Percentiles rank a stretch among this genome's conserved stretches.
phyloP scores from a whole-genome alignment of 2,329 filamentous ascomycete species.

The Paecilomyces dactylethromorphus region DNA sequence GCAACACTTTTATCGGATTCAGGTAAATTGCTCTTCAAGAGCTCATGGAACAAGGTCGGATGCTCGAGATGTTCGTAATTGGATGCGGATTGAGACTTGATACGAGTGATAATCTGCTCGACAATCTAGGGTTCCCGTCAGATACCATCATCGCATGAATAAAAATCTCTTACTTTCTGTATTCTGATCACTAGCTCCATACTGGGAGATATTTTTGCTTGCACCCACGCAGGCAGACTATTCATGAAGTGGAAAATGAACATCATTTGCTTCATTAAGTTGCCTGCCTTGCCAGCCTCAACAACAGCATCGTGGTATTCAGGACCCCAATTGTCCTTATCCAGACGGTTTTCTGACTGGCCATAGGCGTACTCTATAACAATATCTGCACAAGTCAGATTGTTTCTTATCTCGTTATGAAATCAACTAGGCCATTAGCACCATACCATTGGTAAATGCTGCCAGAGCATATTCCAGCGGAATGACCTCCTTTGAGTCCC shows the following conservation, averaged over 20 bases:
- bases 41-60: slow-evolving; percentile 18
- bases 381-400: slow-evolving; percentile 19
- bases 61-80: slow-evolving; percentile 5
- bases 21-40: slow-evolving; percentile 21
- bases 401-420: too few relatives aligned
- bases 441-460: slow-evolving; percentile 15
- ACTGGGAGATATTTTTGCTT: not conserved
- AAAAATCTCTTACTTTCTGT: not conserved
- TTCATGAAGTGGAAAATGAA: not conserved
- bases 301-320: slow-evolving; percentile 7
- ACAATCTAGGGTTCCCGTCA: not conserved
- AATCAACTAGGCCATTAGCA: slow-evolving; percentile 10
- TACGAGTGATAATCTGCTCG: slow-evolving; percentile 9
- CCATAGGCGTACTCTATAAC: slow-evolving; percentile 23
- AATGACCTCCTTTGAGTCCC: not conserved
- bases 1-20: slow-evolving; percentile 11
- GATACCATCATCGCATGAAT: not conserved
- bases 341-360: slow-evolving; percentile 12
- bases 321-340: slow-evolving; percentile 8
- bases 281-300: slow-evolving; percentile 9
- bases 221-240: not conserved
- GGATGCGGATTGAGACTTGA: slow-evolving; percentile 8
- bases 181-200: not conserved
- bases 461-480: slow-evolving; percentile 8
- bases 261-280: slow-evolving; percentile 4